Conservation (phyloP, 441 rosid genomes). For the Brassica balearica region DNA sequence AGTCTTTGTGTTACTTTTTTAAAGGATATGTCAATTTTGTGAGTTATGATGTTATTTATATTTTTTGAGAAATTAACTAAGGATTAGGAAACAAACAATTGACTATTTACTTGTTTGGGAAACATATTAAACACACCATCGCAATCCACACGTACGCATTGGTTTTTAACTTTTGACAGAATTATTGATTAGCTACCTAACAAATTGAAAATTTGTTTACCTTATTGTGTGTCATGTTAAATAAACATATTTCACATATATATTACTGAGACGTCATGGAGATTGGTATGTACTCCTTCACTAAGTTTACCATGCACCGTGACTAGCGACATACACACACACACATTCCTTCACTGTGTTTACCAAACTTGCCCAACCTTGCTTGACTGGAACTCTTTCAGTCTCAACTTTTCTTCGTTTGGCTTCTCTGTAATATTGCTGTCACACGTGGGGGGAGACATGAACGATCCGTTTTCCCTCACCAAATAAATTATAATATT, state of each 20-base stretch:
- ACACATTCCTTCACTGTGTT: too few relatives aligned
- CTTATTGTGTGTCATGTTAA: not conserved
- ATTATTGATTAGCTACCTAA: slow-evolving; percentile 37
- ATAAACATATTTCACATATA: not conserved
- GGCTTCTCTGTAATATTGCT: too few relatives aligned
- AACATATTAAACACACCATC: slow-evolving; percentile 27
- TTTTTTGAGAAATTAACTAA: not conserved
- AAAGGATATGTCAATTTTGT: not conserved
- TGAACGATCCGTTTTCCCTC: too few relatives aligned
- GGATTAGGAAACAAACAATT: slow-evolving; percentile 32
- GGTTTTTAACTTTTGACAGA: slow-evolving; percentile 37
- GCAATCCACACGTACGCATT: slow-evolving; percentile 45
- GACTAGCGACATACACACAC: too few relatives aligned
- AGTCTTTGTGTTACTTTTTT: not conserved
- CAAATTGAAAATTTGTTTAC: slow-evolving; percentile 24
- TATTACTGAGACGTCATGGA: slow-evolving; percentile 1
- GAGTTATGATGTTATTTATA: not conserved
- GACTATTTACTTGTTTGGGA: slow-evolving; percentile 37
- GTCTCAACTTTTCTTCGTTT: too few relatives aligned
- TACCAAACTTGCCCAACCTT: too few relatives aligned
- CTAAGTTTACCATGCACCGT: too few relatives aligned
- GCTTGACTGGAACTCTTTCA: too few relatives aligned
- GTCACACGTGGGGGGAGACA: too few relatives aligned
- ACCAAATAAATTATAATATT: too few relatives aligned
- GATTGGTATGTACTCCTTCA: not conserved